Evolutionary conservation across 2,329 filamentous ascomycete genomes (phyloP).

Genomic region (Penicillium janthinellum): DNA sequence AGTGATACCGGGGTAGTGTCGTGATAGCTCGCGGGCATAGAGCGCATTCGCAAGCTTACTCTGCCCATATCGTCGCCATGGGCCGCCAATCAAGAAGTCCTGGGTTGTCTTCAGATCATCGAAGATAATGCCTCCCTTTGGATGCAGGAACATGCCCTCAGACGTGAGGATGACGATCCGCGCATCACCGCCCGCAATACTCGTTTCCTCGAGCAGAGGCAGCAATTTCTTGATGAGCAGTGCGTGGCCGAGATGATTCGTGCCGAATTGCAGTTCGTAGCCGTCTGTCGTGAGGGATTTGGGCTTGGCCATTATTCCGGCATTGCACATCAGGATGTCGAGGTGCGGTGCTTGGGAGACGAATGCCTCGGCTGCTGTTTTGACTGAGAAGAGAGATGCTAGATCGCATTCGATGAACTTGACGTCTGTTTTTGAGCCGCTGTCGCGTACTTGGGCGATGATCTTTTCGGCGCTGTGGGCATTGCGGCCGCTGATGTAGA

Average conservation of each 20-base stretch:
- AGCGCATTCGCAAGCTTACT: conserved; percentile 54
- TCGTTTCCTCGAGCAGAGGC: conserved; percentile 21
- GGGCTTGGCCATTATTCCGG: conserved; percentile 32
- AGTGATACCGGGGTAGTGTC: conserved; percentile 41
- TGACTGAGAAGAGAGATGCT: conserved; percentile 18
- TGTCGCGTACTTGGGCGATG: neutral
- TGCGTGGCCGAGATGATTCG: conserved; percentile 32
- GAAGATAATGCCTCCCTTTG: conserved; percentile 18
- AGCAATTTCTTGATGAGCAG: conserved; percentile 31
- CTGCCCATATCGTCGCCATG: conserved; percentile 46
- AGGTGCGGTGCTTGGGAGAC: conserved; percentile 17
- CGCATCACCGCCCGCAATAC: conserved; percentile 10
- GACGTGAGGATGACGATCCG: conserved; percentile 31
- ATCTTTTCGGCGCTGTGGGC: conserved; percentile 7
- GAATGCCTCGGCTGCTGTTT: conserved; percentile 12
- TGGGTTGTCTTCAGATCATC: conserved; percentile 13
- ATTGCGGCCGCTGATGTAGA: conserved; percentile 16
- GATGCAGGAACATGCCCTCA: conserved; percentile 15
- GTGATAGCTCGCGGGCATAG: conserved; percentile 45
- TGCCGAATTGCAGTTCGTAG: conserved; percentile 37
- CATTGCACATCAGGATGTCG: conserved; percentile 35
- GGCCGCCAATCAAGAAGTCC: conserved; percentile 17
- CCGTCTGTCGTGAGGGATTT: conserved; percentile 30
- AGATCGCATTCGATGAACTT: conserved; percentile 15
- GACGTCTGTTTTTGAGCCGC: conserved; percentile 1